phyloP scores from a whole-genome alignment of 495 filamentous ascomycete species.

The Opeltia flavorubescens region DNA sequence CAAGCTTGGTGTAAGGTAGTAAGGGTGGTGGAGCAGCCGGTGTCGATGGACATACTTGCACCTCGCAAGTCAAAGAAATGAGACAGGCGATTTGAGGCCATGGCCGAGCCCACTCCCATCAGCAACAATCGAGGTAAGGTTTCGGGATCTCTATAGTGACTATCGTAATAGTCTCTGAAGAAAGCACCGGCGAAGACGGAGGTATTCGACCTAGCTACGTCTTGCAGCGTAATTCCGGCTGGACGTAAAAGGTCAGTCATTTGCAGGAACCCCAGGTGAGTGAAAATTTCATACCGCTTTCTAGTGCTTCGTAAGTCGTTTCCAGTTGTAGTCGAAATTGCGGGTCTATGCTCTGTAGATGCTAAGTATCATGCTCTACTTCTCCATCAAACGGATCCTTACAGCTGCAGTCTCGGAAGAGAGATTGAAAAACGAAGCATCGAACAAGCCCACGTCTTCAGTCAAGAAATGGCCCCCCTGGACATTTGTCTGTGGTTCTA shows the following conservation, averaged over 20 bases:
- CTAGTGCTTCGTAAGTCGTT: slow-evolving; percentile 37
- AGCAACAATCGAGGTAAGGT: slow-evolving; percentile 21
- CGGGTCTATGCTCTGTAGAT: slow-evolving; percentile 22
- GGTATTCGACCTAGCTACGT: slow-evolving; percentile 29
- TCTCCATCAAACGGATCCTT: too few relatives aligned
- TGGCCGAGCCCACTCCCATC: slow-evolving; percentile 23
- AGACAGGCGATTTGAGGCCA: slow-evolving; percentile 16
- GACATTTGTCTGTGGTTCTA: too few relatives aligned
- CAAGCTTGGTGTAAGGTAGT: slow-evolving; percentile 17
- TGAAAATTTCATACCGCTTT: too few relatives aligned
- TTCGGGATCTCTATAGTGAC: slow-evolving; percentile 18
- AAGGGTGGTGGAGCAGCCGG: slow-evolving; percentile 24
- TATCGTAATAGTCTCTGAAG: slow-evolving; percentile 23
- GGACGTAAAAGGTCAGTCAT: neutral
- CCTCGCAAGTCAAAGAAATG: slow-evolving; percentile 18
- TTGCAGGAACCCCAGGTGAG: too few relatives aligned
- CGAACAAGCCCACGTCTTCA: too few relatives aligned
- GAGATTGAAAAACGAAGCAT: too few relatives aligned
- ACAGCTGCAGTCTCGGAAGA: too few relatives aligned
- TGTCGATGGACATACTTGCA: slow-evolving; percentile 17
- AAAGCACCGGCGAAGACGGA: slow-evolving; percentile 23
- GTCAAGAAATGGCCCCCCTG: too few relatives aligned
- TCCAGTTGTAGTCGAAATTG: slow-evolving; percentile 33
- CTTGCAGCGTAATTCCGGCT: slow-evolving; percentile 23
- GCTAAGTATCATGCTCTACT: too few relatives aligned